Evolutionary conservation across 768 basidiomycete genomes (phyloP).

Genomic region (Suillus spraguei): DNA sequence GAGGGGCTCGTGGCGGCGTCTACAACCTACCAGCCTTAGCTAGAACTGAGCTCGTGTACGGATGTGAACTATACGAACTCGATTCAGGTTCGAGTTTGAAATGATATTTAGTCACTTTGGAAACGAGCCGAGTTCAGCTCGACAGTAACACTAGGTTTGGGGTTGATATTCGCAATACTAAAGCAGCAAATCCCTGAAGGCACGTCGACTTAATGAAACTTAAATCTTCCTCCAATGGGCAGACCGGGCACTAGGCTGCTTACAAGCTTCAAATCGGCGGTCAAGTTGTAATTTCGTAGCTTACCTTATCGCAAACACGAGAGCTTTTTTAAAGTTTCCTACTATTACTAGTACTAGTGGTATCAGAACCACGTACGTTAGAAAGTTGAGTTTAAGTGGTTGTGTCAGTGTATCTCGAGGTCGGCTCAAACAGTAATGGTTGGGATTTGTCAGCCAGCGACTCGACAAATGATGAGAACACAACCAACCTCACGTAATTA

Average conservation of each 20-base stretch:
- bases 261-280: neutral
- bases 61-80: too few species aligned
- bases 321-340: conserved; percentile 4
- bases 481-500: neutral
- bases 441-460: neutral
- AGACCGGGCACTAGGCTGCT: neutral
- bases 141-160: neutral
- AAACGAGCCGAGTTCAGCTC: too few species aligned
- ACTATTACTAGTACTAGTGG: neutral
- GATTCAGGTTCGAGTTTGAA: too few species aligned
- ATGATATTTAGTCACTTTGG: too few species aligned
- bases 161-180: neutral
- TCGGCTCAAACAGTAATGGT: too few species aligned
- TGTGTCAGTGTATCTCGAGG: neutral
- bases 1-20: too few species aligned
- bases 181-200: neutral
- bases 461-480: neutral
- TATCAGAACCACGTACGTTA: neutral
- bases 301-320: neutral
- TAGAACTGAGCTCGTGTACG: too few species aligned
- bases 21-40: too few species aligned
- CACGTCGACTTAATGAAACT: neutral
- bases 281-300: neutral
- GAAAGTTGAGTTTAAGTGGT: neutral
- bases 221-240: neutral